phyloP scores from a whole-genome alignment of 164 flowering plant species.

The Paratinospora sagittata region DNA sequence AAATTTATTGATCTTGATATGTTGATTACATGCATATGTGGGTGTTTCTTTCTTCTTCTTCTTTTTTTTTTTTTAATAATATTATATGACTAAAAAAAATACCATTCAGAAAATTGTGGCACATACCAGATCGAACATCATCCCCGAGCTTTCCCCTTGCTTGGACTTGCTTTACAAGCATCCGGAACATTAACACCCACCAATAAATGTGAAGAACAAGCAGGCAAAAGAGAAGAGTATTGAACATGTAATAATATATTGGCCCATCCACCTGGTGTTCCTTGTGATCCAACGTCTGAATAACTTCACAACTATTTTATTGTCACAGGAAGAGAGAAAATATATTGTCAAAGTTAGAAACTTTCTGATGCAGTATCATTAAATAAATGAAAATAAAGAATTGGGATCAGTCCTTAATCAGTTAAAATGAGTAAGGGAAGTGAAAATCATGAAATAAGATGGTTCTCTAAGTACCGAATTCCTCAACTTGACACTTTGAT shows the following conservation, averaged over 20 bases:
- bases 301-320: conserved; percentile 62
- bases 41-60: too few relatives aligned
- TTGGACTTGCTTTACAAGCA: conserved; percentile 88
- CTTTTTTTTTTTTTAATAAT: too few relatives aligned
- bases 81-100: too few relatives aligned
- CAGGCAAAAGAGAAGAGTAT: conserved; percentile 70
- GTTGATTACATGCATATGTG: neutral
- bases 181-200: conserved; percentile 81
- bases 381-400: neutral
- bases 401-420: neutral
- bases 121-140: conserved; percentile 89
- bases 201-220: conserved; percentile 83
- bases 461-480: neutral
- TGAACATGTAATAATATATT: conserved; percentile 75
- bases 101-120: neutral
- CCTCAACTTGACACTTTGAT: neutral
- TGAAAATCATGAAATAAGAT: neutral
- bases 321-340: neutral
- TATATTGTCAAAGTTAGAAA: neutral
- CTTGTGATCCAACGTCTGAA: conserved; percentile 49
- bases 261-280: conserved; percentile 64
- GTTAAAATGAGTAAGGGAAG: neutral
- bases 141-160: conserved; percentile 80
- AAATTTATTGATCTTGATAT: neutral
- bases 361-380: neutral